Evolutionary conservation across 306 rosid genomes (phyloP), one percentile per base, ranked within the genome.

Genomic region (Lathyrus aphaca): DNA sequence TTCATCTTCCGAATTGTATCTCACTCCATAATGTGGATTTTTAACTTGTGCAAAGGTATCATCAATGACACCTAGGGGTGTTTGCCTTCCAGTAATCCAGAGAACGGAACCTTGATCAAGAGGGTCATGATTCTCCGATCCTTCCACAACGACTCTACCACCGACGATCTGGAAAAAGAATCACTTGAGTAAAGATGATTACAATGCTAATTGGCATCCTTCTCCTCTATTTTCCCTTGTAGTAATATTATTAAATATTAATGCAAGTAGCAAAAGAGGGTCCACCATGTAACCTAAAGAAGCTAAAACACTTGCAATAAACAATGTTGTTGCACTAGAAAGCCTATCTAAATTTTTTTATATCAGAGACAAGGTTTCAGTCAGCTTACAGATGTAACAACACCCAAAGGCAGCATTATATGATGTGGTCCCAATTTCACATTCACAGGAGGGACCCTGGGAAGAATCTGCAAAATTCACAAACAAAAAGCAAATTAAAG

Each of bases 1-100:
- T 79, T 89, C 92, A 57, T 43, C 68, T 77, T 86, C 86, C 56
- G 87, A 84, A 78, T 89, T 89, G 79, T 77, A 82, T 71, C 96
- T 84, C 72, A 89, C 89, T 35, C 77, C 54, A 80, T 92, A 92
- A 53, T 82, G 86, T 11, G 97, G 94, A 35, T 72, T 64, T 81
- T 67, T 56, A 11, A 92, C 95, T 9, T 87, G 97, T 43, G 96
- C 96, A 71, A 89, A 92, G 46, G 87, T 84, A 58, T 92, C 97
- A 78, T 89, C 96, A 25, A 87, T 78, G 46, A 84, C 58, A 48
- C 97, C 94, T 19, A 92, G 73, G 0, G 89, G 91, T 5, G 78
- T 73, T 80, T 72, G 79, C 54, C 73, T 67, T 72, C 81, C 81
- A 3, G 94, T 84, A 43, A 89, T 76, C 94, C 96, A 91, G 57